Evolutionary conservation across 768 basidiomycete species (phyloP), one percentile per base, ranked within the genome.

Genomic region (Amanita molliuscula): DNA sequence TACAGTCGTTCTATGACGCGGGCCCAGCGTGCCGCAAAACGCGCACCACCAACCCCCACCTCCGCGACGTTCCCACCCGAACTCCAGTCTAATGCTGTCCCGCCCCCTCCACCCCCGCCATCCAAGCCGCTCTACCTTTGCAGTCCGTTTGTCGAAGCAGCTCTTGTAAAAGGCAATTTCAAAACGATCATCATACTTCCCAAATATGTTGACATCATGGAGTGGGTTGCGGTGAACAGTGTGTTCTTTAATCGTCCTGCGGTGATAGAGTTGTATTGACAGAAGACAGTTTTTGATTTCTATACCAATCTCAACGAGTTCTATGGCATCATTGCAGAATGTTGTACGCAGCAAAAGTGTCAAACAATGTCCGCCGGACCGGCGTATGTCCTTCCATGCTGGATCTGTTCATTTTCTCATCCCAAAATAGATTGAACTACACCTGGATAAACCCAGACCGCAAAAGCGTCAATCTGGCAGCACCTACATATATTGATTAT

Each of bases 391-490:
- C 16, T n/a, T n/a, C 18, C 46, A 37, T 20, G 33, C 21, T 16
- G 15, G 10, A 25, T 40, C 6, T 4, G 21, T 29, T 23, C 23
- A 29, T 15, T 11, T 6, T 13, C 37, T 58, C 42, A 56, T 46
- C 2, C 31, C 11, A 33, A 20, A 40, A 13, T 61, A 95, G 91
- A 51, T 75, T 97, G 65, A 94, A 85, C 64, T 98, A 97, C 70
- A 92, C 92, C 4, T 99, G 96, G 96, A 87, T 96, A 59, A 97
- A 97, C 67, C 86, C 90, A 62, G 89, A 87, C 65, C 88, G 90
- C 47, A 92, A 92, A 62, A 85, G 82, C 54, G 88, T 97, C 28
- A 80, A 92, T 58, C 74, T 99, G 0, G 85, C 96, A 15, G 95
- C 95, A 11, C 91, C 94, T 4, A 93, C 91, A 7, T 98, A 98